These are phyloP conservation scores for Penicillium flavigenum DNA, from an alignment of 495 filamentous ascomycete species.

Conservation along the genomic window DNA sequence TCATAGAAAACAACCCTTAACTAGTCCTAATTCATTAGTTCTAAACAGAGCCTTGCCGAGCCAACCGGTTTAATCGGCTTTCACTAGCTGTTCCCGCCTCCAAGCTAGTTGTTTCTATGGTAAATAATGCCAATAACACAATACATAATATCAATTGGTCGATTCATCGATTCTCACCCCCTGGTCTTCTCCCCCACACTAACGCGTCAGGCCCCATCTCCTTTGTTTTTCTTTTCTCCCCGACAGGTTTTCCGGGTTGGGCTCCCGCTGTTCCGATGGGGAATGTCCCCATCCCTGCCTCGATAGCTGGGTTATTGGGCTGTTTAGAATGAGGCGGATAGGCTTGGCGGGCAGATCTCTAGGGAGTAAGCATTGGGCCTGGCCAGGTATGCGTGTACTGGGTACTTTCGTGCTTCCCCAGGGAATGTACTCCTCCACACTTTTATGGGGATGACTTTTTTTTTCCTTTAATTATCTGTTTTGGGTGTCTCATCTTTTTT, in stretches of 20 bases:
- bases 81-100: not conserved
- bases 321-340: constrained; percentile 27
- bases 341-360: constrained; percentile 20
- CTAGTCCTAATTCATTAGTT: constrained; percentile 1
- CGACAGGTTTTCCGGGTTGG: constrained; percentile 12
- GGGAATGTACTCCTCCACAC: constrained; percentile 15
- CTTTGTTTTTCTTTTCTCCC: constrained; percentile 6
- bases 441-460: constrained; percentile 6
- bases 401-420: constrained; percentile 7
- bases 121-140: not conserved
- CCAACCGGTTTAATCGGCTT: not conserved
- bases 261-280: constrained; percentile 10
- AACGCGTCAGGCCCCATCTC: constrained; percentile 18
- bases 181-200: constrained; percentile 14
- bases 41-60: constrained; percentile 7
- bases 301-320: constrained; percentile 13
- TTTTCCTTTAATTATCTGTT: constrained; percentile 2
- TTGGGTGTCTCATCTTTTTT: constrained; percentile 9
- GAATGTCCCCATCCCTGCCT: constrained; percentile 15
- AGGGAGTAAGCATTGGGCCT: constrained; percentile 6
- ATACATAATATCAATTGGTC: not conserved
- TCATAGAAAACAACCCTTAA: not conserved
- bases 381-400: constrained; percentile 11
- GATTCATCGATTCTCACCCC: constrained; percentile 12
- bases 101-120: not conserved